Evolutionary conservation across 805 yeast genomes (phyloP).

Genomic region (Saccharomyces eubayanus): DNA sequence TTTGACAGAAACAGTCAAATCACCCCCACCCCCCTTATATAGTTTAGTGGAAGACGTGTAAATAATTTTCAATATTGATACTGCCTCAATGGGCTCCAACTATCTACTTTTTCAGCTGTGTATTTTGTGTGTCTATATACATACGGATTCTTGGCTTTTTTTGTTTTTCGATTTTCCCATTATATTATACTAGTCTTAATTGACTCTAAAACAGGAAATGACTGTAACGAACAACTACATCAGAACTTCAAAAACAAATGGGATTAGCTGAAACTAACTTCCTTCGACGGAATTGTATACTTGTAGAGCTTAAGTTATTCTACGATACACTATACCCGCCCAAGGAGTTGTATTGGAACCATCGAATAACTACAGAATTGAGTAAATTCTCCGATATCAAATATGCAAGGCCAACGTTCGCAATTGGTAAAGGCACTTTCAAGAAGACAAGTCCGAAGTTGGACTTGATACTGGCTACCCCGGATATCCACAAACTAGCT

Average conservation of each 20-base stretch:
- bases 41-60: neutral
- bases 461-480: slow-evolving; percentile 11
- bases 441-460: slow-evolving; percentile 8
- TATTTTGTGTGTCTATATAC: neutral
- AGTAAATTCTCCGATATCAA: slow-evolving; percentile 12
- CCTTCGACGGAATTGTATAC: slow-evolving; percentile 9
- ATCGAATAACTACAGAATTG: slow-evolving; percentile 6
- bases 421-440: slow-evolving; percentile 4
- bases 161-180: neutral
- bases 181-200: neutral
- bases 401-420: slow-evolving; percentile 13
- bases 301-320: slow-evolving; percentile 9
- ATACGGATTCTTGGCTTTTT: neutral
- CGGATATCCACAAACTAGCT: slow-evolving; percentile 6
- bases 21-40: neutral
- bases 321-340: slow-evolving; percentile 4
- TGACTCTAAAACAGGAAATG: neutral
- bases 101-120: neutral
- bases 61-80: neutral
- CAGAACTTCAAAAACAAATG: neutral
- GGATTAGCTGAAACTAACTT: slow-evolving; percentile 1
- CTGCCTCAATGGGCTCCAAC: neutral
- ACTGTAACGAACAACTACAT: neutral
- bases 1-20: neutral
- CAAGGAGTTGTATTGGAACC: slow-evolving; percentile 10